Conservation (phyloP, 768 basidiomycete genomes). For the Pluteus cervinus region DNA sequence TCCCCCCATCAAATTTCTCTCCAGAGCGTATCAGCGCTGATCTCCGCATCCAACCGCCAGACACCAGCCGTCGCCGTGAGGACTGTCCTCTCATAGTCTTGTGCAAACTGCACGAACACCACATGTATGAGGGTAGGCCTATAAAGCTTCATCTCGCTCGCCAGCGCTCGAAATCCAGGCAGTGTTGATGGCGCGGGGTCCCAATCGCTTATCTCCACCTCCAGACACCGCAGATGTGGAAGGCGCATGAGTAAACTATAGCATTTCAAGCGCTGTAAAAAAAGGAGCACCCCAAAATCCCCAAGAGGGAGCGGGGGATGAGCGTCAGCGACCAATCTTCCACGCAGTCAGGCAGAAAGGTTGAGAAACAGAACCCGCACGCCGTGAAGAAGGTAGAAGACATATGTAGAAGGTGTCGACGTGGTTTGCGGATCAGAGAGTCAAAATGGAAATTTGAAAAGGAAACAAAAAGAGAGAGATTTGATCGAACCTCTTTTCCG, state of each 20-base stretch:
- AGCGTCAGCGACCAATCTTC: no score
- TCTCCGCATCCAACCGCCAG: slow-evolving; percentile 25
- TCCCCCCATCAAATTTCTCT: slow-evolving; percentile 24
- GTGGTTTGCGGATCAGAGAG: no score
- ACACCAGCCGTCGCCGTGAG: slow-evolving; percentile 30
- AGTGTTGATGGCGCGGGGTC: slow-evolving; percentile 47
- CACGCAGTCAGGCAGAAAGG: no score
- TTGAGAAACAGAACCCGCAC: no score
- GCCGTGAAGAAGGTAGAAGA: no score
- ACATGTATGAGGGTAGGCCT: slow-evolving; percentile 43
- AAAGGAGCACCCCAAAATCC: no score
- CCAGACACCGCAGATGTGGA: slow-evolving; percentile 43
- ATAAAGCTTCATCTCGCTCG: slow-evolving; percentile 56
- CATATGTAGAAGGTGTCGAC: no score
- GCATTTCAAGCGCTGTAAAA: slow-evolving; percentile 48
- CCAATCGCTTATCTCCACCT: slow-evolving; percentile 65
- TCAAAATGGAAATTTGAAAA: no score
- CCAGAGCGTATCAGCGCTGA: slow-evolving; percentile 25
- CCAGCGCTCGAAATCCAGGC: slow-evolving; percentile 51
- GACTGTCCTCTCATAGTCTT: slow-evolving; percentile 54
- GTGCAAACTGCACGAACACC: slow-evolving; percentile 63
- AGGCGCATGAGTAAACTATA: slow-evolving; percentile 56
- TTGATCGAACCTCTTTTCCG: slow-evolving; percentile 41
- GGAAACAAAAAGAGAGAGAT: slow-evolving; percentile 6
- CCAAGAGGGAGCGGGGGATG: no score